Evolutionary conservation across 345 rosid species (phyloP), one percentile per base, ranked within the genome.

Genomic region (Sisymbrium altissimum): DNA sequence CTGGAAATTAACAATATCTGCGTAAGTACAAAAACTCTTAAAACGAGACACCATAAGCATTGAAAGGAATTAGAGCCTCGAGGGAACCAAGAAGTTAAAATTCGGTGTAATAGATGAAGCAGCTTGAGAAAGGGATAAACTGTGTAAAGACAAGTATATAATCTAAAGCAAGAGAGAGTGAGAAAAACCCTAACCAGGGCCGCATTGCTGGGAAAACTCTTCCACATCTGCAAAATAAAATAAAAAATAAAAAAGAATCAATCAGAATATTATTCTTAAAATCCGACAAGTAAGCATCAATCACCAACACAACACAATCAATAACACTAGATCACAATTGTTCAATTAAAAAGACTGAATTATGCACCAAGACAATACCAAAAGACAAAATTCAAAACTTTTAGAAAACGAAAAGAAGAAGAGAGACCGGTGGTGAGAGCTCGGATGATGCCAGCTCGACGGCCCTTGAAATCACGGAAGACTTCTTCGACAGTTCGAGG

Each of bases 401-500:
- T 23, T 11, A 44, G 59, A 66, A 40, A 38, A 19, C 5, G 9
- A 43, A 32, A 15, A n/a, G 41, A 46, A 32, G 40, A 32, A 10
- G 52, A 57, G 30, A 63, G 72, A 88, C 97, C 95, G 38, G 83
- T 71, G 46, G 95, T 87, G 52, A 91, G 78, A 72, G 97, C 97
- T 73, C 77, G 87, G 73, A 91, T 79, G 78, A 91, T 76, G 71
- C 83, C 97, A 53, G 88, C 86, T 53, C 96, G 81, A 53, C 96
- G 96, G 44, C 90, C 91, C 72, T 84, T 91, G 81, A 88, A 88
- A 70, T 90, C 97, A n/a, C 78, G 69, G 78, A 90, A 88, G 40
- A 88, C 89, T 58, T 90, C 97, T 75, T 91, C 91, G 3, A 91
- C 92, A 0, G 93, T 91, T 80, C 89, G 76, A 1, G 82, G 89